A percentile compares a stretch with the other conserved stretches of the same genome.
Conservation (phyloP, 495 filamentous ascomycete species). For the Amorphotheca resinae region DNA sequence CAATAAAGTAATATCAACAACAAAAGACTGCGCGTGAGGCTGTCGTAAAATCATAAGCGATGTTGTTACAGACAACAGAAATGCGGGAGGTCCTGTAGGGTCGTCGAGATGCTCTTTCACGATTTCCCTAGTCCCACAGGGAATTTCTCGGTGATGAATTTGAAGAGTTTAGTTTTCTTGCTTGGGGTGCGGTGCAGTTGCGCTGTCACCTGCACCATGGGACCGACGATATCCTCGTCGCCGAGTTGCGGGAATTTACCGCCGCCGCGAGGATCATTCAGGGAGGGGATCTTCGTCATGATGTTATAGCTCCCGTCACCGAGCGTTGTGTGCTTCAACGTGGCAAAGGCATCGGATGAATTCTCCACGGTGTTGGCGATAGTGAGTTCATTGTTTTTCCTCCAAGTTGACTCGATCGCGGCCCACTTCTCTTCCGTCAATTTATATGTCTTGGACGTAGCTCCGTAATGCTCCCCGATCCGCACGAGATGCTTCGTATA, state of each 20-base stretch:
- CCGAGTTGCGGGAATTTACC: constrained; percentile 80
- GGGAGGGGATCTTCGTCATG: constrained; percentile 46
- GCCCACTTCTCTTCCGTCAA: constrained; percentile 80
- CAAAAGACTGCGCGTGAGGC: not conserved
- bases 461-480: constrained; percentile 75
- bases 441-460: constrained; percentile 69
- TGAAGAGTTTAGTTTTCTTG: constrained; percentile 28
- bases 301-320: constrained; percentile 20
- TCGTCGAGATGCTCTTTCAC: not conserved
- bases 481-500: constrained; percentile 75
- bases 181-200: constrained; percentile 21
- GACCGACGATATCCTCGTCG: constrained; percentile 84
- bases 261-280: constrained; percentile 50
- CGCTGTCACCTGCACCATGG: constrained; percentile 57
- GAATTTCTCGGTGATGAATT: constrained; percentile 26
- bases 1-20: not conserved
- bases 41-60: constrained; percentile 5
- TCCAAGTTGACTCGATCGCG: constrained; percentile 61
- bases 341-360: constrained; percentile 21
- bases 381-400: constrained; percentile 45
- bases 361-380: constrained; percentile 33
- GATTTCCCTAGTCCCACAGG: constrained; percentile 14
- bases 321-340: constrained; percentile 21
- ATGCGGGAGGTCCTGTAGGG: not conserved
- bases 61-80: constrained; percentile 6